These are phyloP conservation scores for Byssothecium circinans DNA, from an alignment of 2,329 filamentous ascomycete species.

Conservation along the genomic window DNA sequence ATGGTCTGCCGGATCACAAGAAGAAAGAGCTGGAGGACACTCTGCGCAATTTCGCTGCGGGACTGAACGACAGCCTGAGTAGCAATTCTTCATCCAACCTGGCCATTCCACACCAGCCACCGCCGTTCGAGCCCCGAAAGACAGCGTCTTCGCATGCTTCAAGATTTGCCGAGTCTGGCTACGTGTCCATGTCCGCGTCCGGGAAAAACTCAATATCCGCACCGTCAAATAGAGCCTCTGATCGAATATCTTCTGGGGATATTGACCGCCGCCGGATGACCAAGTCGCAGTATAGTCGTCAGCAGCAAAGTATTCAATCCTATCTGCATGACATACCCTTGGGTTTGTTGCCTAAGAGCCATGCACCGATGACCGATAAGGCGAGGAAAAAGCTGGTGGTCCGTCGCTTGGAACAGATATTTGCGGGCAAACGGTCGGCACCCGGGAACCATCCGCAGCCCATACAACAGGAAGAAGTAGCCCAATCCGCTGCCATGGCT, in stretches of 20 bases:
- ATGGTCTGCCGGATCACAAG: constrained; percentile 70
- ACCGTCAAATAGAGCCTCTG: constrained; percentile 29
- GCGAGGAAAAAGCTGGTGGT: constrained; percentile 78
- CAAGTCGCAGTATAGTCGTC: constrained; percentile 34
- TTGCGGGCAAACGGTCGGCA: constrained; percentile 66
- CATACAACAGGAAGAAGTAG: constrained; percentile 60
- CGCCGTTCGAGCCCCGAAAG: constrained; percentile 57
- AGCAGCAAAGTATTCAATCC: constrained; percentile 61
- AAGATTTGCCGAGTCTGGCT: constrained; percentile 56
- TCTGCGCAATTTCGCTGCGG: constrained; percentile 69
- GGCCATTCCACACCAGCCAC: constrained; percentile 42
- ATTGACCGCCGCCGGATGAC: constrained; percentile 32
- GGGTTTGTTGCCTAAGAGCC: constrained; percentile 64
- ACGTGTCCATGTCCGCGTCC: constrained; percentile 62
- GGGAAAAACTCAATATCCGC: constrained; percentile 48
- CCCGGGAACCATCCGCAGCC: constrained; percentile 52
- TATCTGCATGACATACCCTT: constrained; percentile 74
- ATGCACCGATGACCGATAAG: constrained; percentile 65
- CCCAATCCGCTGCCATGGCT: constrained; percentile 55
- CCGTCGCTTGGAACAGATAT: constrained; percentile 75
- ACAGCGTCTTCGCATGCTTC: constrained; percentile 63
- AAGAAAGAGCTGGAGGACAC: constrained; percentile 76
- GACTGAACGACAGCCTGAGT: constrained; percentile 52
- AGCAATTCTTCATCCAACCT: constrained; percentile 24
- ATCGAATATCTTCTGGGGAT: constrained; percentile 23